These are phyloP conservation scores for Fulvia fulva DNA, from an alignment of 2,329 filamentous ascomycete species.

Conservation along the genomic window DNA sequence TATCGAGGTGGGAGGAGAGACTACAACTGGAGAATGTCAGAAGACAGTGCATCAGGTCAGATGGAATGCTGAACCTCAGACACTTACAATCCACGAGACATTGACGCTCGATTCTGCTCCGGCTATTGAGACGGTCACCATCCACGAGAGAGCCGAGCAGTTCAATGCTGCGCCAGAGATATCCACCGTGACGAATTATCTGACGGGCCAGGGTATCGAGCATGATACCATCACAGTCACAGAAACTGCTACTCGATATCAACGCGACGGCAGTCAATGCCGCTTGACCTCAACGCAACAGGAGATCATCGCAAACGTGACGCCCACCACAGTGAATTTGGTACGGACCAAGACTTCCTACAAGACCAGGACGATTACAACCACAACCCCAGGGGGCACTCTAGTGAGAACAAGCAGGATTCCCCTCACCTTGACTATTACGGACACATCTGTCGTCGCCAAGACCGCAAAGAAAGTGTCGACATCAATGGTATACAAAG, in stretches of 20 bases:
- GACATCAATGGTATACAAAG: not conserved
- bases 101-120: not conserved
- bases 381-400: not conserved
- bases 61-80: not conserved
- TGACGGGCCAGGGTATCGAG: not conserved
- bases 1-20: not conserved
- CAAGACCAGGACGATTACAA: not conserved
- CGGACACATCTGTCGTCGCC: not conserved
- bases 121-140: not conserved
- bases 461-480: not conserved
- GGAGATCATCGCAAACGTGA: slow-evolving; percentile 4
- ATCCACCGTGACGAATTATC: not conserved
- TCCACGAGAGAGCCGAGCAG: not conserved
- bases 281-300: not conserved
- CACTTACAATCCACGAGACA: not conserved
- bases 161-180: not conserved
- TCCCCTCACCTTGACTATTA: not conserved
- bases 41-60: not conserved
- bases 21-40: not conserved
- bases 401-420: not conserved
- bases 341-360: not conserved
- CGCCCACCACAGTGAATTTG: slow-evolving; percentile 1
- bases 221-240: not conserved
- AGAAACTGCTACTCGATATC: not conserved
- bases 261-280: not conserved